Evolutionary conservation across 1,284 basidiomycete species (phyloP), one percentile per base, ranked within the genome.

Genomic region (Xerocomus minutiporus): DNA sequence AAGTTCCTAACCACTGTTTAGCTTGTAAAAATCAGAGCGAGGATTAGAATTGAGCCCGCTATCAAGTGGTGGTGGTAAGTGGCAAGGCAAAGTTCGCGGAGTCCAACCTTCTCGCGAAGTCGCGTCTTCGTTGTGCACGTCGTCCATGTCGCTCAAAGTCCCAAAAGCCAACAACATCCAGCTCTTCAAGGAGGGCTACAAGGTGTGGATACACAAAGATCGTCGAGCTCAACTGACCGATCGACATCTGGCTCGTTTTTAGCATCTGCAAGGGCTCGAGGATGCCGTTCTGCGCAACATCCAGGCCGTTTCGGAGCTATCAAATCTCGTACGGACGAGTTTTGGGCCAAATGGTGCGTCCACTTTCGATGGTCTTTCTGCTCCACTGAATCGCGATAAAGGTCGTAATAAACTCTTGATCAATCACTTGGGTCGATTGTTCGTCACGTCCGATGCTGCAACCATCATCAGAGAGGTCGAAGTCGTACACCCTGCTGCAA

Each of bases 381-480:
- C 36, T 8, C 51, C 26, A 35, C 39, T 54, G 44, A 58, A 48
- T 47, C 55, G 46, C 48, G 36, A 42, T 51, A 56, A 89, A 67
- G 94, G 94, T 41, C 82, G 94, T 53, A 97, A 97, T 74, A 97
- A 97, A 72, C 85, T 97, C 56, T 76, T 97, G 65, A 94, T 97
- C 75, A 97, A 97, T 72, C 97, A 99, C 73, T 79, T 99, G 42
- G 94, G 94, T 53, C 83, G 86, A 67, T 79, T 98, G 46, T 99
- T 99, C 72, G 95, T 99, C 54, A 99, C 97, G 29, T 97, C 93
- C 46, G 97, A 99, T 81, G 96, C 97, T 8, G 97, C 97, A 9
- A 99, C 97, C 53, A 99, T 99, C 73, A 95, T 99, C 68, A 84
- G 91, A 59, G 97, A 99, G 75, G 86, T 98, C 69, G 97, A 99